Conservation (phyloP, 768 basidiomycete genomes). For the Cubamyces lactineus region DNA sequence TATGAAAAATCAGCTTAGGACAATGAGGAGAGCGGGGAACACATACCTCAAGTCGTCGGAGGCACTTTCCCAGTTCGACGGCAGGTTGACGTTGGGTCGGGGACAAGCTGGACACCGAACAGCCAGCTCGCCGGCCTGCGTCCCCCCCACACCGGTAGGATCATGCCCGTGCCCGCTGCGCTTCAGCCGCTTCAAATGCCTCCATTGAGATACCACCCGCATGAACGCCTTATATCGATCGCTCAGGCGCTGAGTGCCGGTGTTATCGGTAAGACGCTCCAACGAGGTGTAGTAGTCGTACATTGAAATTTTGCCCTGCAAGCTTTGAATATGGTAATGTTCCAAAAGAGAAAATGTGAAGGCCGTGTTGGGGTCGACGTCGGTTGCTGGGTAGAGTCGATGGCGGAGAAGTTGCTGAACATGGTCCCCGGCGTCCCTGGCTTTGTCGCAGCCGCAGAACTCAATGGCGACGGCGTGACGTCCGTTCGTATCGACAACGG, state of each 20-base stretch:
- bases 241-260: slow-evolving; percentile 28
- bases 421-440: background rate
- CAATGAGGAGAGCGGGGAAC: no score
- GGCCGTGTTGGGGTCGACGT: slow-evolving; percentile 32
- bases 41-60: no score
- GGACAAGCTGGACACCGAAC: slow-evolving; percentile 34
- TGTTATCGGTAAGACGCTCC: slow-evolving; percentile 36
- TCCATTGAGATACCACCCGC: slow-evolving; percentile 22
- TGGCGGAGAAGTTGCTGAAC: slow-evolving; percentile 37
- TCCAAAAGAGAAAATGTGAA: slow-evolving; percentile 37
- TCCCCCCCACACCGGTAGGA: slow-evolving; percentile 19
- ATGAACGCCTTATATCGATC: slow-evolving; percentile 8
- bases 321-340: slow-evolving; percentile 37
- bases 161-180: slow-evolving; percentile 27
- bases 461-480: slow-evolving; percentile 30
- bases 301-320: slow-evolving; percentile 37
- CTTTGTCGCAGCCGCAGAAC: slow-evolving; percentile 32
- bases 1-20: no score
- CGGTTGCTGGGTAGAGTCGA: slow-evolving; percentile 37
- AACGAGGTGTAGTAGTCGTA: slow-evolving; percentile 40
- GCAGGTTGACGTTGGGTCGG: slow-evolving; percentile 27
- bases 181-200: slow-evolving; percentile 26
- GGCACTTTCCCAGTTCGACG: no score
- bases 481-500: slow-evolving; percentile 33
- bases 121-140: slow-evolving; percentile 19